Conservation (phyloP, 2,329 filamentous ascomycete genomes). For the Emergomyces pasteurianus region DNA sequence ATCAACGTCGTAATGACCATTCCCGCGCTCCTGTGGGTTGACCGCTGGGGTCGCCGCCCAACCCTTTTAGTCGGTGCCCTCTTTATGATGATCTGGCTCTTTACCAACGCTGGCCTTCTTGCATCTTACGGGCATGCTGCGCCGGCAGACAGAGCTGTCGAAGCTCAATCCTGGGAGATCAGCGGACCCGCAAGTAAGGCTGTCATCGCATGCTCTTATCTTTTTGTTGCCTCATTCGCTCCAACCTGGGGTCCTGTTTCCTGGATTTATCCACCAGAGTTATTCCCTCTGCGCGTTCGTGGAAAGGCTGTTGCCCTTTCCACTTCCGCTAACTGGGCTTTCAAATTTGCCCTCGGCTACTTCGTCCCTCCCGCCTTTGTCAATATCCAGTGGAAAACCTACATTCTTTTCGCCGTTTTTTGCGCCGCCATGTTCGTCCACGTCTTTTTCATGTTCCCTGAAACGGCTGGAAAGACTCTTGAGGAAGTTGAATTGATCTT, state of each 20-base stretch:
- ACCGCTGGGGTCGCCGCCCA: slow-evolving; percentile 61
- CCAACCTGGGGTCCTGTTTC: slow-evolving; percentile 50
- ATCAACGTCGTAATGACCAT: slow-evolving; percentile 74
- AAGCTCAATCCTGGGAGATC: slow-evolving; percentile 29
- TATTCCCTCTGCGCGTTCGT: slow-evolving; percentile 50
- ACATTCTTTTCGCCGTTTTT: slow-evolving; percentile 66
- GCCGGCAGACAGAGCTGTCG: slow-evolving; percentile 16
- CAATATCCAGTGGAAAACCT: slow-evolving; percentile 50
- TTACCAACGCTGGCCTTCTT: slow-evolving; percentile 32
- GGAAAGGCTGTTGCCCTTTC: slow-evolving; percentile 52
- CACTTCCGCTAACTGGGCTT: slow-evolving; percentile 52
- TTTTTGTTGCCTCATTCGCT: slow-evolving; percentile 60
- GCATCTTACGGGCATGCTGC: slow-evolving; percentile 32
- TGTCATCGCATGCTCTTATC: slow-evolving; percentile 58
- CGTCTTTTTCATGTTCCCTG: slow-evolving; percentile 53
- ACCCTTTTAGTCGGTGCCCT: slow-evolving; percentile 54
- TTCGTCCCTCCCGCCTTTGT: slow-evolving; percentile 48
- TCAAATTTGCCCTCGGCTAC: slow-evolving; percentile 44
- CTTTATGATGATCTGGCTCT: slow-evolving; percentile 45
- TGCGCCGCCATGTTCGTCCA: slow-evolving; percentile 57
- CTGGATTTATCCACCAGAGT: slow-evolving; percentile 50
- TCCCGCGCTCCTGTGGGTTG: slow-evolving; percentile 62
- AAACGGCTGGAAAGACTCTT: slow-evolving; percentile 61
- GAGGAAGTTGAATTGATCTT: slow-evolving; percentile 71
- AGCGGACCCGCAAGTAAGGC: slow-evolving; percentile 40